Evolutionary conservation across 2,329 filamentous ascomycete genomes (phyloP), one percentile per base, ranked within the genome.

Genomic region (Phyllosticta paracitricarpa): DNA sequence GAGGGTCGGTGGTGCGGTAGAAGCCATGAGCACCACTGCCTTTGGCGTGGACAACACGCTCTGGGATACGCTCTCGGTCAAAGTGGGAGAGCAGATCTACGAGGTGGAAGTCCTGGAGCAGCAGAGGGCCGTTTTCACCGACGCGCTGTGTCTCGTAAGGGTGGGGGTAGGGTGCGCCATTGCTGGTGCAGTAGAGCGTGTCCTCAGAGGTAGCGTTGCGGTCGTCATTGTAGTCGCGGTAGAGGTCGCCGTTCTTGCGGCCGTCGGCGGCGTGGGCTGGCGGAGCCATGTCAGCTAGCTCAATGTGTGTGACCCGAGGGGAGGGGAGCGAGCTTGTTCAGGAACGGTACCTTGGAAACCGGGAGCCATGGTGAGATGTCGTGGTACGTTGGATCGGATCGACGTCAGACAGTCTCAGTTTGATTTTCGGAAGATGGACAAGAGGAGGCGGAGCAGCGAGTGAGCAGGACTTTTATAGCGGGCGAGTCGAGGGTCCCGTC

Each of bases 91-190:
- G 71, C 22, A 79, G 70, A 59, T 80, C 78, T 64, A 80, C 71
- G 55, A 80, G 68, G 66, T 80, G 78, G 70, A 78, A 78, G 64
- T 80, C 78, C 59, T 84, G 76, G 65, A 84, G 72, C 1, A 86
- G 77, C 0, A 85, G 75, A 30, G 83, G 82, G 0, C 83, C 83
- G 53, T 81, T 83, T 66, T 83, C 80, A 65, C 82, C 82, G 3
- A 75, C 79, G 28, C 82, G 74, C 71, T 85, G 82, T 0, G 78
- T 68, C 66, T 83, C 82, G 66, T 85, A 84, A 1, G 82, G 81
- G 65, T 85, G 82, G 8, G 82, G 76, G 65, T 82, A 77, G 1
- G 83, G 82, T 0, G 76, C 77, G 61, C 81, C 81, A 70, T 83
- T 85, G 71, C 77, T 79, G 53, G 82, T 81, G 30, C 79, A 76